phyloP scores from a whole-genome alignment of 768 basidiomycete species.

The Tylopilus vinaceipallidus region DNA sequence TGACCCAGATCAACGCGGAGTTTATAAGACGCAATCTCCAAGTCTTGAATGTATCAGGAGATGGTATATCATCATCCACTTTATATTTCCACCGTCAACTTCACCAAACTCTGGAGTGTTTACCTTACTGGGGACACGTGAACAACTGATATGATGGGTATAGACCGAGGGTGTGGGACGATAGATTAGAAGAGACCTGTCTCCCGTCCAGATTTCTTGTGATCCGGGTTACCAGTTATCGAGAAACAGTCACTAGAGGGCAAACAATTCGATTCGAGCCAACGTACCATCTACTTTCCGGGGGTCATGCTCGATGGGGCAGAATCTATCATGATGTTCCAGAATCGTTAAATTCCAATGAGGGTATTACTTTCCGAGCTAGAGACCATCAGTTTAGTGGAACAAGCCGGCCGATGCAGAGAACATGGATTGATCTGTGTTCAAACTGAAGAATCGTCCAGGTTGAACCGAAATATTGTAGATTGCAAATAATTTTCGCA shows the following conservation, averaged over 20 bases:
- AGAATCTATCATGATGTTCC: not conserved
- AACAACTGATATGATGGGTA: constrained; percentile 11
- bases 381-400: not conserved
- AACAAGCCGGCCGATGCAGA: not conserved
- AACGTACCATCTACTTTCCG: constrained; percentile 1
- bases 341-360: no score
- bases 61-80: not conserved
- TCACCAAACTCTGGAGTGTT: constrained; percentile 9
- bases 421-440: not conserved
- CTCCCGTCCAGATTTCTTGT: constrained; percentile 5
- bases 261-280: constrained; percentile 6
- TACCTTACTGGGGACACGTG: constrained; percentile 13
- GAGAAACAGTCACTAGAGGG: constrained; percentile 4
- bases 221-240: constrained; percentile 9
- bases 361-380: not conserved
- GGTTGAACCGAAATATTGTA: constrained; percentile 4
- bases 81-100: constrained; percentile 1
- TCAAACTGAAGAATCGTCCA: constrained; percentile 7
- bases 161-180: constrained; percentile 27
- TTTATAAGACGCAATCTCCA: constrained; percentile 19
- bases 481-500: constrained; percentile 14
- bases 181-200: constrained; percentile 7
- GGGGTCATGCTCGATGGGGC: constrained; percentile 6
- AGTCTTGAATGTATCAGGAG: constrained; percentile 6
- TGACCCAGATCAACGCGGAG: constrained; percentile 14